Percentiles rank a stretch among this genome's conserved stretches.
These are phyloP conservation scores for Hyphopichia fennica DNA, from an alignment of 1,139 yeast genomes.

Conservation along the genomic window DNA sequence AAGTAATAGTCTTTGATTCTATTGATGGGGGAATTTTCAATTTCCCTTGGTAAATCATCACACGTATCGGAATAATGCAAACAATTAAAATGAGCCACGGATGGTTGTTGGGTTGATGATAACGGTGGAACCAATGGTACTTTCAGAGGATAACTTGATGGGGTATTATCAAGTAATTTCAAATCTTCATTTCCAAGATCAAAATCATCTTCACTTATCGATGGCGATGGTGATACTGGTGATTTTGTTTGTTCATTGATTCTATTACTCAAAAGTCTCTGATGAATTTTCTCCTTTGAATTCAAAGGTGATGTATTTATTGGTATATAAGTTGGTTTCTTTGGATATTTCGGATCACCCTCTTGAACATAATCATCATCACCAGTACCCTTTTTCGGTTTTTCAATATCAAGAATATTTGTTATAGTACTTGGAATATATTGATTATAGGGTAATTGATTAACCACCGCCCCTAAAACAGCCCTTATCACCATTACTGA, in stretches of 20 bases:
- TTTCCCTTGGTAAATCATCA: constrained; percentile 5
- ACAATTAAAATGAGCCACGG: not conserved
- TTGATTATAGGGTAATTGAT: constrained; percentile 7
- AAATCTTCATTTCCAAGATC: not conserved
- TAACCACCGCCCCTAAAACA: constrained; percentile 5
- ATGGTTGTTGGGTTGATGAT: not conserved
- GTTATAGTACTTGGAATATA: constrained; percentile 5
- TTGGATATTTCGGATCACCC: not conserved
- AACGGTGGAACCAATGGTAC: too few relatives aligned
- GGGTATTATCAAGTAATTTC: not conserved
- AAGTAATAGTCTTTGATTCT: constrained; percentile 4
- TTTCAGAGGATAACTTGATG: too few relatives aligned
- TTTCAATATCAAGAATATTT: not conserved
- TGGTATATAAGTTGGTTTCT: not conserved
- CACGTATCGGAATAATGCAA: constrained; percentile 8
- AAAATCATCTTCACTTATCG: not conserved
- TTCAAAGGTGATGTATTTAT: constrained; percentile 1
- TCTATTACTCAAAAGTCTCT: constrained; percentile 6
- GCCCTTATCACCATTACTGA: too few relatives aligned
- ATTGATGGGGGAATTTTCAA: constrained; percentile 5
- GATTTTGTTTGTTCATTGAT: not conserved
- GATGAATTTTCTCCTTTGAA: constrained; percentile 13
- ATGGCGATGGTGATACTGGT: too few relatives aligned
- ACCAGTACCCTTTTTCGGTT: not conserved
- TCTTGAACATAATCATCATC: not conserved